Base-by-base conservation (phyloP, 345 rosid genomes). In the Triadica sebifera region DNA sequence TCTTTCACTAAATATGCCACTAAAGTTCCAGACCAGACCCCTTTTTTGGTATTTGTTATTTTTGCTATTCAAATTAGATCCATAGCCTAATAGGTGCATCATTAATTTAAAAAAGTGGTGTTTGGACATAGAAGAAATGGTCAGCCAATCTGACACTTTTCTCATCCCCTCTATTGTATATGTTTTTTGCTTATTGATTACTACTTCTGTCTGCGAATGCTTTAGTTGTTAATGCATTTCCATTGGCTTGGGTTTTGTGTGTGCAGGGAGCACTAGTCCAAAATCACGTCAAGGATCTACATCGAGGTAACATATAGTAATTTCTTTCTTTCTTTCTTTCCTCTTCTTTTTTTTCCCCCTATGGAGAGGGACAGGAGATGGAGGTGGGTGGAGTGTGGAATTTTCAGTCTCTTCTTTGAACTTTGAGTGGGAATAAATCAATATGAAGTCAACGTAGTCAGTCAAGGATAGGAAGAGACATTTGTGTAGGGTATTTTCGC, bases 231-330 rank as follows among this genome's bases (percentile, higher is more conserved):
- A 52, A 71, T 59, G 41, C 51, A 53, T 7, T 39, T 65, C 34
- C 20, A 59, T 55, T 62, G 22, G 67, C 15, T 75, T 67, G 20
- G 47, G 57, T 57, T 22, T 57, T 49, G 15, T 49, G 15, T 17
- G 46, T 82, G 84, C 89, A 95, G 96, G 85, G 77, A 86, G 71
- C 74, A 83, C 89, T 70, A 80, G 75, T 73, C 74, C 81, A 66
- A 83, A 78, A 66, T 81, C 59, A 73, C 67, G 10, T 34, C 88
- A 86, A 77, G 72, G 62, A 51, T 75, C 94, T 74, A 72, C 37
- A 13, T 70, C 79, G 75, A 88, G 98, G 97, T 92, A 73, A 85
- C 57, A 20, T 38, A 63, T 49, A 5, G 1, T 29, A 8, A 16
- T 56, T 24, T 29, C 12, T 38, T n/a, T 47, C 19, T n/a, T 22